Conservation (phyloP, 2,329 filamentous ascomycete species). For the Calonectria hawksworthii region DNA sequence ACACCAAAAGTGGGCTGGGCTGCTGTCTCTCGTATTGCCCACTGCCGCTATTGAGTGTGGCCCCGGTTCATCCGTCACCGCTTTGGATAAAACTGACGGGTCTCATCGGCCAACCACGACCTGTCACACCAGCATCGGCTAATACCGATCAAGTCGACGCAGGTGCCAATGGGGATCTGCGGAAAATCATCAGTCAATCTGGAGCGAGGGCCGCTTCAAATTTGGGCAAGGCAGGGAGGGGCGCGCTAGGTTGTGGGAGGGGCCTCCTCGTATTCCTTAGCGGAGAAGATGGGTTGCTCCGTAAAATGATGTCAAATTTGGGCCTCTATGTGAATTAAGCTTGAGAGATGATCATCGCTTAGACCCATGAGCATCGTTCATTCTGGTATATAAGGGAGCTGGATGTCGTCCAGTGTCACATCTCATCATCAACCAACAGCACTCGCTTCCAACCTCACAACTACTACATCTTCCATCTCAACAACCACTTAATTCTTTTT, state of each 20-base stretch:
- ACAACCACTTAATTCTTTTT: background rate
- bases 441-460: background rate
- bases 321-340: background rate
- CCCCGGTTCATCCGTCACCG: constrained; percentile 6
- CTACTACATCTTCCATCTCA: background rate
- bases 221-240: background rate
- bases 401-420: background rate
- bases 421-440: background rate
- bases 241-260: background rate
- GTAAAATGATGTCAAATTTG: constrained; percentile 9
- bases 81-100: background rate
- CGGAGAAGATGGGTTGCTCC: background rate
- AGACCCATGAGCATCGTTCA: background rate
- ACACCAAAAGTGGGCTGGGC: background rate
- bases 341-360: background rate
- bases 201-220: background rate
- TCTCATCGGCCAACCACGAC: background rate
- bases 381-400: background rate
- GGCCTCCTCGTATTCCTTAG: constrained; percentile 8
- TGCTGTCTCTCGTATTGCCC: background rate
- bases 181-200: background rate
- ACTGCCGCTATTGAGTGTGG: background rate
- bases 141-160: background rate
- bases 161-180: background rate
- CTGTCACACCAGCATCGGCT: background rate